phyloP scores from a whole-genome alignment of 805 yeast species.

The Candida wancherniae region DNA sequence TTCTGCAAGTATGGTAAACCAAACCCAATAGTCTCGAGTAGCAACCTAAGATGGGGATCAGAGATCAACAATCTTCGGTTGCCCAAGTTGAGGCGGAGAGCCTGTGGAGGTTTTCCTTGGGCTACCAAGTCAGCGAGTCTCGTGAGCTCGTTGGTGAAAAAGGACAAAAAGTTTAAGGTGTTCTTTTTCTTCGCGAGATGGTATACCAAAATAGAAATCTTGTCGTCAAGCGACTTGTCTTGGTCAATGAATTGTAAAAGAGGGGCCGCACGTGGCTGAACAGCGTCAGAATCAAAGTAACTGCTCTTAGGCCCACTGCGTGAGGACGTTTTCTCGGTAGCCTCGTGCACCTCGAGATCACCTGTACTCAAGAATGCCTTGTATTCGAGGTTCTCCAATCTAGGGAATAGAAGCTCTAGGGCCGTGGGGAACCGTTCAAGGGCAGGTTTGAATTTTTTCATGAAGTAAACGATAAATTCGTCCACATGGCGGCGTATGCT shows the following conservation, averaged over 20 bases:
- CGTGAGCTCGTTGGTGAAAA: conserved; percentile 38
- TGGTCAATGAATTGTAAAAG: conserved; percentile 30
- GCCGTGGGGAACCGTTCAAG: conserved; percentile 47
- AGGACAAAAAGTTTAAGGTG: conserved; percentile 32
- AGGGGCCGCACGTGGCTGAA: conserved; percentile 31
- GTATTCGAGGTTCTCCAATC: conserved; percentile 43
- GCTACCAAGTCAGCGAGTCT: conserved; percentile 18
- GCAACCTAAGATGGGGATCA: conserved; percentile 46
- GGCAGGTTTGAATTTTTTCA: conserved; percentile 52
- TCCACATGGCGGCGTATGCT: conserved; percentile 55
- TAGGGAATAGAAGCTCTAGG: conserved; percentile 66
- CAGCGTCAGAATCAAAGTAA: conserved; percentile 14
- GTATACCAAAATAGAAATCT: conserved; percentile 45
- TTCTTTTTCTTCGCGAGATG: conserved; percentile 42
- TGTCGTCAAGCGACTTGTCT: conserved; percentile 37
- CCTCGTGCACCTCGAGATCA: conserved; percentile 31
- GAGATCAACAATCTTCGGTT: conserved; percentile 33
- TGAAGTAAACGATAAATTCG: conserved; percentile 59
- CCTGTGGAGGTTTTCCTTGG: neutral
- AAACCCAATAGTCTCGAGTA: conserved; percentile 45
- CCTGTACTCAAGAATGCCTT: conserved; percentile 58
- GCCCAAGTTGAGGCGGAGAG: conserved; percentile 12
- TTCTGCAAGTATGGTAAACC: conserved; percentile 36
- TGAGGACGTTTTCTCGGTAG: neutral
- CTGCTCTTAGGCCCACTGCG: conserved; percentile 7